These are phyloP conservation scores for Penicillium pancosmium DNA, from an alignment of 495 filamentous ascomycete species.

Conservation along the genomic window DNA sequence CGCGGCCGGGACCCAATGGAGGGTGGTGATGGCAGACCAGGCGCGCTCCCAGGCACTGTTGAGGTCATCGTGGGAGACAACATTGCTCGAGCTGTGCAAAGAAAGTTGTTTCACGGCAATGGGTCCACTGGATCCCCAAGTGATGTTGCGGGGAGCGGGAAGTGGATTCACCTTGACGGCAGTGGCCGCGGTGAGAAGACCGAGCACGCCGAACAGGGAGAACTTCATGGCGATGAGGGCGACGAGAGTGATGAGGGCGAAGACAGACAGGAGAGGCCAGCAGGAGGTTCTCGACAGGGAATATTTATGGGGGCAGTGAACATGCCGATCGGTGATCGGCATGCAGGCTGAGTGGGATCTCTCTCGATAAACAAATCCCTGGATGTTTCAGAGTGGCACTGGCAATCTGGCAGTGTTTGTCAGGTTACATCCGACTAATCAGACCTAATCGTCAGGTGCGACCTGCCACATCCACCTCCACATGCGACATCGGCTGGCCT, in stretches of 20 bases:
- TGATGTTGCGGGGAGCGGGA: constrained; percentile 55
- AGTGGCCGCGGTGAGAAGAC: constrained; percentile 28
- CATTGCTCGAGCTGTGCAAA: constrained; percentile 25
- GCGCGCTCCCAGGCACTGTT: constrained; percentile 51
- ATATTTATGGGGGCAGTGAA: constrained; percentile 20
- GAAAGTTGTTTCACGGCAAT: constrained; percentile 36
- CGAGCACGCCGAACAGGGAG: constrained; percentile 29
- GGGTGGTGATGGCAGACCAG: constrained; percentile 43
- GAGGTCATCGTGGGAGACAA: constrained; percentile 33
- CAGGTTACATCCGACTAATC: constrained; percentile 22
- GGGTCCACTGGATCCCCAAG: constrained; percentile 56
- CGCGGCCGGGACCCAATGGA: constrained; percentile 57
- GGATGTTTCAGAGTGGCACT: constrained; percentile 15
- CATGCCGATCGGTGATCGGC: constrained; percentile 26
- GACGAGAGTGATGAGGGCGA: constrained; percentile 6
- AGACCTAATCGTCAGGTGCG: no score
- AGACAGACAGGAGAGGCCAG: background rate
- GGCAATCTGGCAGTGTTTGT: background rate
- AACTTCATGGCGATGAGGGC: constrained; percentile 34
- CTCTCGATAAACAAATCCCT: constrained; percentile 16
- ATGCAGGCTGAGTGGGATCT: constrained; percentile 9
- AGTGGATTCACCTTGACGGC: constrained; percentile 57
- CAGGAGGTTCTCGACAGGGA: background rate
- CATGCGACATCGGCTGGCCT: no score
- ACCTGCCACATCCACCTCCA: no score